Percentiles rank a stretch among this genome's conserved stretches.
Evolutionary conservation across 495 filamentous ascomycete genomes (phyloP).

Genomic region (Neurospora africana): DNA sequence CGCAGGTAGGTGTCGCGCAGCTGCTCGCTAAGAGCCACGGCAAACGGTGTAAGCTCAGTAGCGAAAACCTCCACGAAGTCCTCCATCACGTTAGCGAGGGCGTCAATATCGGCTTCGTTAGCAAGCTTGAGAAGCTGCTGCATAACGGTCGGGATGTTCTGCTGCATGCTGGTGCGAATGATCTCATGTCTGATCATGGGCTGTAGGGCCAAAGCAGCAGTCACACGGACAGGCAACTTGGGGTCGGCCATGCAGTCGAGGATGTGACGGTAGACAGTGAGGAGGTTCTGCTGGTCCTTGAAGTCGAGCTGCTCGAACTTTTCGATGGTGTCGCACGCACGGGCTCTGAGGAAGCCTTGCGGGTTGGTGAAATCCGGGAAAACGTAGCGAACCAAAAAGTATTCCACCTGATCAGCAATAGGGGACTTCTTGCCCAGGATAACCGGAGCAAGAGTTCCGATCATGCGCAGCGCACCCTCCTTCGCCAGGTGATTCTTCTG

Average conservation of each 20-base stretch:
- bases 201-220: slow-evolving; percentile 87
- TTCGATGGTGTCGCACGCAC: slow-evolving; percentile 92
- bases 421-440: slow-evolving; percentile 97
- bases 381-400: slow-evolving; percentile 95
- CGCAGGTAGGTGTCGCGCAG: slow-evolving; percentile 91
- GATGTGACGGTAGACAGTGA: slow-evolving; percentile 92
- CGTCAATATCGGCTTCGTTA: slow-evolving; percentile 91
- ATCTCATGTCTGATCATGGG: slow-evolving; percentile 91
- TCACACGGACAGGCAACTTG: slow-evolving; percentile 84
- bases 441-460: slow-evolving; percentile 85
- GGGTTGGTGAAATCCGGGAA: slow-evolving; percentile 95
- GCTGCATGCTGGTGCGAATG: slow-evolving; percentile 88
- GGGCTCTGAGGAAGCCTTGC: slow-evolving; percentile 86
- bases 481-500: slow-evolving; percentile 90
- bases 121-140: slow-evolving; percentile 93
- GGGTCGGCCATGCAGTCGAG: slow-evolving; percentile 92
- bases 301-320: slow-evolving; percentile 96
- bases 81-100: slow-evolving; percentile 97
- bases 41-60: slow-evolving; percentile 88
- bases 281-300: slow-evolving; percentile 86
- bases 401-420: slow-evolving; percentile 96
- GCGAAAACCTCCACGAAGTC: slow-evolving; percentile 99
- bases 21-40: slow-evolving; percentile 94
- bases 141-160: slow-evolving; percentile 99
- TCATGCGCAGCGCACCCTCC: slow-evolving; percentile 94